Percentiles rank a stretch among this genome's conserved stretches.
Evolutionary conservation across 768 basidiomycete genomes (phyloP).

Genomic region (Leccinum broughii): DNA sequence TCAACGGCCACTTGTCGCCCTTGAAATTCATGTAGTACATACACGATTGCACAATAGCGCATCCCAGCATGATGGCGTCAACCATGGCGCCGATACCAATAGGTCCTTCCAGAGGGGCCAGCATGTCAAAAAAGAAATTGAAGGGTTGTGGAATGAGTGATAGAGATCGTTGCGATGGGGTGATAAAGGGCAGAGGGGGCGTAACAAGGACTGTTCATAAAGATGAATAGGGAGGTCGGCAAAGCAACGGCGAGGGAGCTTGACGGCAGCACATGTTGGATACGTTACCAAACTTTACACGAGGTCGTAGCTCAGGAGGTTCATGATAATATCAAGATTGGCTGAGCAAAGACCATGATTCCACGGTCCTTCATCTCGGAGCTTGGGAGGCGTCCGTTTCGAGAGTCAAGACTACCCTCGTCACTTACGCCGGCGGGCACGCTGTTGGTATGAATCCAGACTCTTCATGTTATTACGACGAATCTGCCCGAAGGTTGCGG

Average conservation of each 20-base stretch:
- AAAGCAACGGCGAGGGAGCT: conserved; percentile 13
- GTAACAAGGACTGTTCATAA: conserved; percentile 15
- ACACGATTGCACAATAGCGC: conserved; percentile 26
- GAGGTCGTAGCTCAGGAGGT: neutral
- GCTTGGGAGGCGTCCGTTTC: conserved; percentile 7
- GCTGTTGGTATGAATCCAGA: neutral
- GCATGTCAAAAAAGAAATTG: conserved; percentile 2
- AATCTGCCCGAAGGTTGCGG: neutral
- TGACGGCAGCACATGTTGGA: neutral
- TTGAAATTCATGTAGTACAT: conserved; percentile 27
- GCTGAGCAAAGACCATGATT: conserved; percentile 7
- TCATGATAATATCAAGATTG: conserved; percentile 17
- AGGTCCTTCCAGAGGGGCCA: conserved; percentile 30
- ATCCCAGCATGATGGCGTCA: conserved; percentile 26
- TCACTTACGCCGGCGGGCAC: neutral
- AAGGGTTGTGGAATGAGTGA: neutral
- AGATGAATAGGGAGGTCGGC: conserved; percentile 8
- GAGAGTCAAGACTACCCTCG: neutral
- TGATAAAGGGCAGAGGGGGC: conserved; percentile 18
- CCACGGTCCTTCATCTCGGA: conserved; percentile 18
- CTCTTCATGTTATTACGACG: neutral
- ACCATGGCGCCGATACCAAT: conserved; percentile 23
- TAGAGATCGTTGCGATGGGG: neutral
- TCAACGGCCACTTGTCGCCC: conserved; percentile 15
- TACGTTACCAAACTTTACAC: conserved; percentile 19